These are phyloP conservation scores for Fusarium sp. DNA, from an alignment of 2,329 filamentous ascomycete genomes.

Conservation along the genomic window DNA sequence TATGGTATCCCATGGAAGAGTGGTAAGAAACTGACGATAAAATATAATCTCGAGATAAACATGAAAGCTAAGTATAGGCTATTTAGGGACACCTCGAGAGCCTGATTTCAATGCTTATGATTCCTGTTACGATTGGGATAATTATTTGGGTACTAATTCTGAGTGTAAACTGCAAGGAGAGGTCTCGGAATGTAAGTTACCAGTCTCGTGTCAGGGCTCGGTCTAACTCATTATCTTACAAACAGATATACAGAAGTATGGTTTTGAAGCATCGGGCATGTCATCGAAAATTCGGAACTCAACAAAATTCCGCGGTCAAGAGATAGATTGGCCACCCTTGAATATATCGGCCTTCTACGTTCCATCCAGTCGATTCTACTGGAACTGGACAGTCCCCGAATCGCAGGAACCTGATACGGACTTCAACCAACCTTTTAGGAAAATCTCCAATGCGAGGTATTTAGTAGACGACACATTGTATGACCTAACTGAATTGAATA, in stretches of 20 bases:
- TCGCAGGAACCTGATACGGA: accelerated
- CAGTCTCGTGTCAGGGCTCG: accelerated
- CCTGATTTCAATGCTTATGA: too few species aligned
- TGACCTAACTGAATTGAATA: neutral
- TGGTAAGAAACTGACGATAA: neutral
- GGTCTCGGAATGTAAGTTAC: conserved; percentile 1
- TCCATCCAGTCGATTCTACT: neutral
- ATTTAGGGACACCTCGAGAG: too few species aligned
- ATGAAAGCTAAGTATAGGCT: too few species aligned
- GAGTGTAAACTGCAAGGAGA: neutral
- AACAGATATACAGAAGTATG: conserved; percentile 5
- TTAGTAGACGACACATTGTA: neutral
- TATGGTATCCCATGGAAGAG: neutral
- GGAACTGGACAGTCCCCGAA: neutral
- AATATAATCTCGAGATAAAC: too few species aligned
- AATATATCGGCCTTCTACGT: conserved; percentile 8
- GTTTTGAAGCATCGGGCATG: neutral
- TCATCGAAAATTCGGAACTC: too few species aligned
- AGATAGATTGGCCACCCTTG: conserved; percentile 3
- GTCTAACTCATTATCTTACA: too few species aligned
- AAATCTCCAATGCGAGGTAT: accelerated
- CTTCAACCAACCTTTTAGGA: neutral
- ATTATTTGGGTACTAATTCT: neutral
- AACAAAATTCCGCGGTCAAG: neutral
- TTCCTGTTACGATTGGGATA: accelerated